A percentile compares a stretch with the other conserved stretches of the same genome.
phyloP scores from a whole-genome alignment of 2,329 filamentous ascomycete genomes.

The Colletotrichum orbiculare region DNA sequence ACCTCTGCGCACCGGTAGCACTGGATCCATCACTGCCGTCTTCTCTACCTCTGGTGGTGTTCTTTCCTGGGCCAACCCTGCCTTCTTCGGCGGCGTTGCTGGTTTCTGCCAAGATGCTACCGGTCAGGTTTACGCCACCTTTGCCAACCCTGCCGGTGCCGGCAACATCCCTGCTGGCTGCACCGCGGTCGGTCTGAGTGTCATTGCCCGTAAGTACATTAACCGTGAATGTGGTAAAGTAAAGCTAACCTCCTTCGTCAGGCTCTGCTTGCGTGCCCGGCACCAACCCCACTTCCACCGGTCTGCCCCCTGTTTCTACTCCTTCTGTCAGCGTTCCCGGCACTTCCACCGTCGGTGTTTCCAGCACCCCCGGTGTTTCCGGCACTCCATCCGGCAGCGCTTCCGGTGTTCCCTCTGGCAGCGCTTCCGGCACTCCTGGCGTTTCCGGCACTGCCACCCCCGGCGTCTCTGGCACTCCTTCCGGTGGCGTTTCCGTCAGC shows the following conservation, averaged over 20 bases:
- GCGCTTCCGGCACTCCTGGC: background rate
- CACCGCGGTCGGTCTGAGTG: background rate
- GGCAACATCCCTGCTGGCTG: conserved; percentile 14
- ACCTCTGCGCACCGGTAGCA: conserved; percentile 7
- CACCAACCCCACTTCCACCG: background rate
- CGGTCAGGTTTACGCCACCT: conserved; percentile 27
- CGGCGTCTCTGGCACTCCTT: background rate
- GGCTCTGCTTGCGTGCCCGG: background rate
- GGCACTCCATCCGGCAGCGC: background rate
- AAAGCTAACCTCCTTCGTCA: background rate
- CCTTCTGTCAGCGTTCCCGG: conserved; percentile 15
- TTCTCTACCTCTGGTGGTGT: conserved; percentile 11
- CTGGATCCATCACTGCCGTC: conserved; percentile 14
- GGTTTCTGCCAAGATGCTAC: conserved; percentile 28
- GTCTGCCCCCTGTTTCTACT: too few relatives aligned
- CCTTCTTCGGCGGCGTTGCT: conserved; percentile 21
- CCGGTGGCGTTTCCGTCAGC: background rate
- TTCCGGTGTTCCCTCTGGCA: background rate
- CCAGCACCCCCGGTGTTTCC: background rate
- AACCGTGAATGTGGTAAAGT: background rate
- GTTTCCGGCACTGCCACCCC: background rate
- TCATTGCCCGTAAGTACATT: conserved; percentile 23
- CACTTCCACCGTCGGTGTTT: conserved; percentile 1
- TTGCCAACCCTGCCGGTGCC: conserved; percentile 7
- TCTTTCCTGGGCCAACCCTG: conserved; percentile 21